Conservation (phyloP, 106 monocot genomes). For the Dendrobium huoshanense region DNA sequence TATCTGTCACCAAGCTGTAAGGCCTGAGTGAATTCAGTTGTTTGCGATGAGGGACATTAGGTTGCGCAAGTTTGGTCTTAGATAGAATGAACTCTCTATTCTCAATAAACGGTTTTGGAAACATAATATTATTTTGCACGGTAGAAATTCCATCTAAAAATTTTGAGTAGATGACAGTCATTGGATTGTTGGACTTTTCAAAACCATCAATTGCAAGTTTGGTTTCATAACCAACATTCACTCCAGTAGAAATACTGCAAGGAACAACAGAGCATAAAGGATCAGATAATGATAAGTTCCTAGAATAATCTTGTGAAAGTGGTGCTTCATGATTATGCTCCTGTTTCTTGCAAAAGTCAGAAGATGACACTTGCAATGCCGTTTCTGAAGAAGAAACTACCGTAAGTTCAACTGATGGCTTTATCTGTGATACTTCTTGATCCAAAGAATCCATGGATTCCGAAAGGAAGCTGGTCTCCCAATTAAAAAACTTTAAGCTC, state of each 20-base stretch:
- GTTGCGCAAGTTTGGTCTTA: conserved; percentile 11
- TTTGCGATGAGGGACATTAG: conserved; percentile 22
- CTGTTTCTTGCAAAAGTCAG: conserved; percentile 5
- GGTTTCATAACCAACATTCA: neutral
- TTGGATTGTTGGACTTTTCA: conserved; percentile 9
- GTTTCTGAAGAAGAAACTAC: conserved; percentile 41
- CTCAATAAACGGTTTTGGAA: conserved; percentile 6
- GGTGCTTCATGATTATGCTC: conserved; percentile 14
- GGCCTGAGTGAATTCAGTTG: conserved; percentile 36
- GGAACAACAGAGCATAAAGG: conserved; percentile 81
- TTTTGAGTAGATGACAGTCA: conserved; percentile 7
- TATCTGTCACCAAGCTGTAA: conserved; percentile 29
- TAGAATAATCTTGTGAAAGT: conserved; percentile 21
- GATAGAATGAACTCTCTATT: conserved; percentile 3
- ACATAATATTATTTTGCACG: conserved; percentile 3
- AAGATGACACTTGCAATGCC: conserved; percentile 6
- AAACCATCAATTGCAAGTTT: neutral
- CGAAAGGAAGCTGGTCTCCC: conserved; percentile 73
- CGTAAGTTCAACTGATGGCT: conserved; percentile 22
- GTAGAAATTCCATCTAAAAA: conserved; percentile 15
- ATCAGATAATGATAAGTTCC: conserved; percentile 27
- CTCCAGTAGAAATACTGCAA: conserved; percentile 52
- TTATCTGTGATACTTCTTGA: conserved; percentile 13
- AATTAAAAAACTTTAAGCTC: conserved; percentile 20
- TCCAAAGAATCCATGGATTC: conserved; percentile 46